A percentile compares a stretch with the other conserved stretches of the same genome.
Evolutionary conservation across 2,329 filamentous ascomycete species (phyloP).

Genomic region (Verticillium isaacii): DNA sequence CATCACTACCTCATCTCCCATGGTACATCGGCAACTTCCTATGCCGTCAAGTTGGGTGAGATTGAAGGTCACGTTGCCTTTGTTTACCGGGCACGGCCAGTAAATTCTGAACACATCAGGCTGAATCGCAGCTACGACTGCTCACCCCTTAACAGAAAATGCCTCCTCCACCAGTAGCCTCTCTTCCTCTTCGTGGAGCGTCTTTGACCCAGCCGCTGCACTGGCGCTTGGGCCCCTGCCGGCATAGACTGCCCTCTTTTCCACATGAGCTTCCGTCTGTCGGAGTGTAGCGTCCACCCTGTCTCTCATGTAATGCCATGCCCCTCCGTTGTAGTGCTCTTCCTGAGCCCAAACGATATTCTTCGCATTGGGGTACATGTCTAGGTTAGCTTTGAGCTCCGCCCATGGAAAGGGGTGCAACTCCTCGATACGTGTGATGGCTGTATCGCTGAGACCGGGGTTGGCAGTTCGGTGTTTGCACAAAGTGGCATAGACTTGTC

Average conservation of each 20-base stretch:
- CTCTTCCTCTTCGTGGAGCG: slow-evolving; percentile 3
- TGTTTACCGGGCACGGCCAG: too few species aligned
- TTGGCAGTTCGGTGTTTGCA: slow-evolving; percentile 40
- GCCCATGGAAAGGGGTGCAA: slow-evolving; percentile 20
- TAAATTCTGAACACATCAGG: too few species aligned
- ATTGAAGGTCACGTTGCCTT: too few species aligned
- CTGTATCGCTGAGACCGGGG: slow-evolving; percentile 6
- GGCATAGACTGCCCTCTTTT: not conserved
- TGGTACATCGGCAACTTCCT: too few species aligned
- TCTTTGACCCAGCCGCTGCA: slow-evolving; percentile 3
- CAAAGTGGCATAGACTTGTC: slow-evolving; percentile 90
- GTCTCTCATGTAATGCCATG: slow-evolving; percentile 18
- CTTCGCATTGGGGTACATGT: slow-evolving; percentile 14
- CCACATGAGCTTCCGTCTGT: not conserved
- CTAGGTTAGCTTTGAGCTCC: slow-evolving; percentile 13
- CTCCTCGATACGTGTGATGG: slow-evolving; percentile 18
- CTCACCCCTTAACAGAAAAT: not conserved
- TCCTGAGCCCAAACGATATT: slow-evolving; percentile 19
- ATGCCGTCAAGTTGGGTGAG: too few species aligned
- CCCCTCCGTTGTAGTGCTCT: slow-evolving; percentile 19
- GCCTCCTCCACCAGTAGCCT: not conserved
- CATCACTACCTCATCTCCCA: too few species aligned
- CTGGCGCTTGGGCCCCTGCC: slow-evolving; percentile 1
- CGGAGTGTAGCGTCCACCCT: slow-evolving; percentile 12
- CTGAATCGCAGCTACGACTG: too few species aligned